Evolutionary conservation across 148 eudicot species (phyloP).

Genomic region (Rhododendron kiyosumense): DNA sequence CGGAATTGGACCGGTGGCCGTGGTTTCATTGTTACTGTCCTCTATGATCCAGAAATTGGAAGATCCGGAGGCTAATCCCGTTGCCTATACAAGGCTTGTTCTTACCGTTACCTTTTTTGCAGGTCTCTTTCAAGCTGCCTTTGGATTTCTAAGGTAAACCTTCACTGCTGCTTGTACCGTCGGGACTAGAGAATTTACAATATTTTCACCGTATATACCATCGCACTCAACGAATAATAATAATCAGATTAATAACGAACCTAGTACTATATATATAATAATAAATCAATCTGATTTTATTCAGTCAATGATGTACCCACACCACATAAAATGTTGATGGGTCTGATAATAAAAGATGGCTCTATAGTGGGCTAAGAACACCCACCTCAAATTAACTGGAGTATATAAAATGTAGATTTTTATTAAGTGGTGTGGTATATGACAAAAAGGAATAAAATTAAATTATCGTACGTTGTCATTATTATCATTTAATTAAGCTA

Average conservation of each 20-base stretch:
- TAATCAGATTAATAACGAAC: neutral
- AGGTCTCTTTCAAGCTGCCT: conserved; percentile 49
- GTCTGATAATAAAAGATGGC: neutral
- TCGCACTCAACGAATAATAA: neutral
- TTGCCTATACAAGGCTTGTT: conserved; percentile 35
- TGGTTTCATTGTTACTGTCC: conserved; percentile 46
- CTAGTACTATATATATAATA: neutral
- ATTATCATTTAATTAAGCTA: neutral
- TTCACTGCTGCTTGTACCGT: neutral
- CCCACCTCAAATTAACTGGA: neutral
- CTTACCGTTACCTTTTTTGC: conserved; percentile 51
- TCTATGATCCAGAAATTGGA: conserved; percentile 37
- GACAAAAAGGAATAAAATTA: neutral
- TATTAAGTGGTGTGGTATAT: neutral
- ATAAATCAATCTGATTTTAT: neutral
- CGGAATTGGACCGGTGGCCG: conserved; percentile 56
- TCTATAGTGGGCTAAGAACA: neutral
- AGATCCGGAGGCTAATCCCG: conserved; percentile 44
- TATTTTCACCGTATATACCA: neutral
- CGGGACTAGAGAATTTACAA: neutral
- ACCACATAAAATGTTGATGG: neutral
- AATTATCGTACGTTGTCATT: neutral
- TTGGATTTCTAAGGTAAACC: conserved; percentile 46
- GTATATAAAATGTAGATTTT: neutral
- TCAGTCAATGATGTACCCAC: neutral